phyloP scores from a whole-genome alignment of 2,329 filamentous ascomycete genomes.

The Trichoderma afroharzianum region DNA sequence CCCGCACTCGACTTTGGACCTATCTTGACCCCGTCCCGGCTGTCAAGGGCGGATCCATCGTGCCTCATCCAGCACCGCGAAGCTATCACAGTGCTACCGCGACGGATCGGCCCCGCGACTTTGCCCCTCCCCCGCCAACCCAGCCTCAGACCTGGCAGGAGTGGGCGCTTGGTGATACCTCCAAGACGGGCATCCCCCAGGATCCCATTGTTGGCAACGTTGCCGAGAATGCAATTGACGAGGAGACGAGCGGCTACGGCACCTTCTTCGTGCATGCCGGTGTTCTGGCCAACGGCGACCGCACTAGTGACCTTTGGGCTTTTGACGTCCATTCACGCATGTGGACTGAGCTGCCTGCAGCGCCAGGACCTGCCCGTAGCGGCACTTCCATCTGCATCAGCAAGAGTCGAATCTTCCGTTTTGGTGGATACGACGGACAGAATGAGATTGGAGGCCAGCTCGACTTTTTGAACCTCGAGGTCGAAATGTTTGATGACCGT shows the following conservation, averaged over 20 bases:
- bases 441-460: slow-evolving; percentile 67
- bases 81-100: slow-evolving; percentile 66
- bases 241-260: slow-evolving; percentile 59
- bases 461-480: slow-evolving; percentile 59
- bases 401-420: slow-evolving; percentile 66
- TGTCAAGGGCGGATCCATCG: slow-evolving; percentile 39
- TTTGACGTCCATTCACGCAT: slow-evolving; percentile 62
- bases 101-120: slow-evolving; percentile 54
- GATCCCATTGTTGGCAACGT: slow-evolving; percentile 55
- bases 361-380: slow-evolving; percentile 63
- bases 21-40: slow-evolving; percentile 54
- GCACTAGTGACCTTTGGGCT: slow-evolving; percentile 69
- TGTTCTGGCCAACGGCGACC: slow-evolving; percentile 58
- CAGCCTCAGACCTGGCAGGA: slow-evolving; percentile 49
- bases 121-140: slow-evolving; percentile 34
- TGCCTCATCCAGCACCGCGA: slow-evolving; percentile 56
- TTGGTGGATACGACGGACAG: slow-evolving; percentile 74
- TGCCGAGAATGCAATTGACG: slow-evolving; percentile 55
- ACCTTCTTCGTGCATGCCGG: slow-evolving; percentile 76
- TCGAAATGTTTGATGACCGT: slow-evolving; percentile 54
- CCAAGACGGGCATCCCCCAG: slow-evolving; percentile 56
- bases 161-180: slow-evolving; percentile 54
- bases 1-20: slow-evolving; percentile 60
- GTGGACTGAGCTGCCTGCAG: slow-evolving; percentile 67
- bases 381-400: slow-evolving; percentile 65